phyloP scores from a whole-genome alignment of 2,329 filamentous ascomycete species.

The Penicillium thymicola region DNA sequence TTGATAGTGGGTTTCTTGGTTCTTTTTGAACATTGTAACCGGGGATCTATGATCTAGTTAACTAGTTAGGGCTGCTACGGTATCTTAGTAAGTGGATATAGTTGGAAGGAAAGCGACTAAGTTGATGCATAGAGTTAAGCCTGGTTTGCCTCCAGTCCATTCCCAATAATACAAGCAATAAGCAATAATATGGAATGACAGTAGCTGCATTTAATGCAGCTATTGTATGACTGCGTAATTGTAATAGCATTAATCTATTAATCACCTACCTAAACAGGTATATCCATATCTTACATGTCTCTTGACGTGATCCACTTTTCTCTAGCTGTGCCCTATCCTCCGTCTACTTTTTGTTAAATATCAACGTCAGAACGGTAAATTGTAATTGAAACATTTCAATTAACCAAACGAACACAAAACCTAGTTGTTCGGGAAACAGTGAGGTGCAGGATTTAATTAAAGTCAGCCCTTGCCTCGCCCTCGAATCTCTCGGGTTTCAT shows the following conservation, averaged over 20 bases:
- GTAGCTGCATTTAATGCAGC: background rate
- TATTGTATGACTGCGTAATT: background rate
- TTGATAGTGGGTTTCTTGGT: background rate
- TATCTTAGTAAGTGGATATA: background rate
- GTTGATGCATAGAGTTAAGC: background rate
- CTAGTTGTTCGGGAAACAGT: background rate
- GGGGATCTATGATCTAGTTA: background rate
- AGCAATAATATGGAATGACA: background rate
- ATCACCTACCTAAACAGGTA: background rate
- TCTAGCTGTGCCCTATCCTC: background rate
- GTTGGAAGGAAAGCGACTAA: background rate
- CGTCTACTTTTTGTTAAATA: background rate
- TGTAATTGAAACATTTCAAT: background rate
- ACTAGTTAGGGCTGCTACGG: background rate
- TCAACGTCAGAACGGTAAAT: background rate
- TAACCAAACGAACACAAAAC: background rate
- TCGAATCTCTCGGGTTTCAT: constrained; percentile 3
- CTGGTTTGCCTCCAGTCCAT: background rate
- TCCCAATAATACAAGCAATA: background rate
- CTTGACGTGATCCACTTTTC: constrained; percentile 10
- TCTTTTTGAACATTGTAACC: background rate
- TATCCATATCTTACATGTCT: background rate
- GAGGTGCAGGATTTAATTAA: constrained; percentile 9
- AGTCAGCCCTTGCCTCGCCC: constrained; percentile 7
- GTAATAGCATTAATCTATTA: background rate